phyloP scores from a whole-genome alignment of 768 basidiomycete genomes.

The Mycena galericulata region DNA sequence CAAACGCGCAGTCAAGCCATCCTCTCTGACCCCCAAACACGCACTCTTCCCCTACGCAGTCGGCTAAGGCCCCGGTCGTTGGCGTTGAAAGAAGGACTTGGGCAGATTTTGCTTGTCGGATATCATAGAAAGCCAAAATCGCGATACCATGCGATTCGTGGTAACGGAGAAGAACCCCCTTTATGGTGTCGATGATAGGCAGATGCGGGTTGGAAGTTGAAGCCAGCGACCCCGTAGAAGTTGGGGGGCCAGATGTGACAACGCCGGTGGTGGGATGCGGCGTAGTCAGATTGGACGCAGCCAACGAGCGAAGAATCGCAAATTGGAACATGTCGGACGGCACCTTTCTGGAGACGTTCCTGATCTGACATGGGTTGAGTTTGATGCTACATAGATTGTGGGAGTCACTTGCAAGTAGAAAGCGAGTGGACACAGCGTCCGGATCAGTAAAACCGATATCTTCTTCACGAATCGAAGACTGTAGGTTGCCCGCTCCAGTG shows the following conservation, averaged over 20 bases:
- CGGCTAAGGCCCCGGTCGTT: slow-evolving; percentile 42
- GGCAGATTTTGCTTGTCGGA: slow-evolving; percentile 64
- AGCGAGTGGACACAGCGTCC: slow-evolving; percentile 49
- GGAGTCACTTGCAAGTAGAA: slow-evolving; percentile 46
- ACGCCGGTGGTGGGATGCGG: neutral
- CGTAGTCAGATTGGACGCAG: neutral
- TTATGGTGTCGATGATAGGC: slow-evolving; percentile 48
- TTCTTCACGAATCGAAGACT: slow-evolving; percentile 32
- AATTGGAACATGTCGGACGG: slow-evolving; percentile 37
- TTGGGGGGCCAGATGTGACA: neutral
- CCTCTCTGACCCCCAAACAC: slow-evolving; percentile 37
- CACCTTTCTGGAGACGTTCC: slow-evolving; percentile 50
- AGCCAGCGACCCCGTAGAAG: neutral
- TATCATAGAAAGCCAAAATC: slow-evolving; percentile 71
- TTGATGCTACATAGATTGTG: neutral
- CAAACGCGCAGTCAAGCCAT: slow-evolving; percentile 57
- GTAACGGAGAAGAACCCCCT: slow-evolving; percentile 67
- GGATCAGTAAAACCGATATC: slow-evolving; percentile 36
- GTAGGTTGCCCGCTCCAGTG: slow-evolving; percentile 10
- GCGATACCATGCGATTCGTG: slow-evolving; percentile 64
- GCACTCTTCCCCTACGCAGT: slow-evolving; percentile 45
- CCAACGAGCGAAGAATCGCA: slow-evolving; percentile 30
- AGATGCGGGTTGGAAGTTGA: slow-evolving; percentile 1
- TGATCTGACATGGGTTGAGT: slow-evolving; percentile 40
- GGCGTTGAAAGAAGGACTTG: slow-evolving; percentile 53